phyloP scores from a whole-genome alignment of 2,329 filamentous ascomycete genomes.

The Sphaerulina populicola region DNA sequence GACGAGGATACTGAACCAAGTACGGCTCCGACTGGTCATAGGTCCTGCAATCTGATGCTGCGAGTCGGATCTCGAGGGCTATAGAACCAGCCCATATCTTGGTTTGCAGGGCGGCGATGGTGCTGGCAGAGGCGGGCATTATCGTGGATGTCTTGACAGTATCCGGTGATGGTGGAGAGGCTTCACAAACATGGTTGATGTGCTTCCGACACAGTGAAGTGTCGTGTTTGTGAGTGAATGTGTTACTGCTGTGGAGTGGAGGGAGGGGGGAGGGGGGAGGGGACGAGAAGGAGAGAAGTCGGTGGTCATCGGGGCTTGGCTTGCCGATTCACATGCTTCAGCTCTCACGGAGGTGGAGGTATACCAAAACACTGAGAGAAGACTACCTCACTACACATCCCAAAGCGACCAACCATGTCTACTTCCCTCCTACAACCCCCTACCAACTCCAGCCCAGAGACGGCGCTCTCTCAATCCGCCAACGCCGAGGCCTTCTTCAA shows the following conservation, averaged over 20 bases:
- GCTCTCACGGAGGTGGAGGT: too few relatives aligned
- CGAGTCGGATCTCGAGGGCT: conserved; percentile 52
- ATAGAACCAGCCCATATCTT: conserved; percentile 53
- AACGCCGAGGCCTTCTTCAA: conserved; percentile 36
- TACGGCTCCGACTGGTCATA: conserved; percentile 55
- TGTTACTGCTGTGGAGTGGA: background rate
- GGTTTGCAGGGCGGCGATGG: conserved; percentile 38
- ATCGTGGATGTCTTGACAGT: conserved; percentile 11
- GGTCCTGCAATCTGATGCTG: conserved; percentile 51
- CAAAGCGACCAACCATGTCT: conserved; percentile 13
- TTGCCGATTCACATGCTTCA: conserved; percentile 10
- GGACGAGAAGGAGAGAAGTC: background rate
- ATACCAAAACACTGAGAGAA: background rate
- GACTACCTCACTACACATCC: background rate
- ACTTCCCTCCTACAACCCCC: conserved; percentile 31
- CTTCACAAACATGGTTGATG: conserved; percentile 10
- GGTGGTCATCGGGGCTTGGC: conserved; percentile 1
- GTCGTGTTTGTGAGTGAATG: background rate
- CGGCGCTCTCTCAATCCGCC: conserved; percentile 42
- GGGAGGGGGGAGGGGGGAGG: too few relatives aligned
- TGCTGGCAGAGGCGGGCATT: conserved; percentile 22
- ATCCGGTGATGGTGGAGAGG: background rate
- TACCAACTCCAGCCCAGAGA: conserved; percentile 33
- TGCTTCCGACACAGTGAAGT: background rate
- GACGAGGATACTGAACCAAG: conserved; percentile 53